phyloP scores from a whole-genome alignment of 2,329 filamentous ascomycete species.

The Ophiostoma tasmaniense region DNA sequence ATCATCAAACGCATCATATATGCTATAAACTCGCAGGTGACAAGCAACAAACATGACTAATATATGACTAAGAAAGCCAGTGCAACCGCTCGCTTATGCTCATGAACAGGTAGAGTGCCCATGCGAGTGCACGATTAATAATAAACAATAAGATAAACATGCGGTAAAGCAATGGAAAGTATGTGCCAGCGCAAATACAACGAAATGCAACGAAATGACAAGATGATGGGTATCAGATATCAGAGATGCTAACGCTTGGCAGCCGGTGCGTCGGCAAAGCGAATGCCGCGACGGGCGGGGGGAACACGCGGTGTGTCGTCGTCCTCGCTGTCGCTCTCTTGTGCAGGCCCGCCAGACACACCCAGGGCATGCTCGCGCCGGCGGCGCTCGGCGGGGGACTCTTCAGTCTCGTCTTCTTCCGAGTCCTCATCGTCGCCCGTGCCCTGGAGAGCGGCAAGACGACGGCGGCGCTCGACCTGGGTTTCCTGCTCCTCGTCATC shows the following conservation, averaged over 20 bases:
- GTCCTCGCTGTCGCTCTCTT: constrained; percentile 44
- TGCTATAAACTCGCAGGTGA: neutral
- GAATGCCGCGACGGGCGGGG: constrained; percentile 46
- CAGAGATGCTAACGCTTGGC: neutral
- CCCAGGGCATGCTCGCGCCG: constrained; percentile 67
- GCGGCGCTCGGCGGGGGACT: constrained; percentile 67
- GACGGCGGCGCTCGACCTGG: constrained; percentile 58
- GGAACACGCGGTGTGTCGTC: constrained; percentile 48
- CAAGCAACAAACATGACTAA: neutral
- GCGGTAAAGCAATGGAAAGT: neutral
- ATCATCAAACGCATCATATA: neutral
- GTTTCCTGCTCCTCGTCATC: constrained; percentile 43
- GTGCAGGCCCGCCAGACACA: constrained; percentile 31
- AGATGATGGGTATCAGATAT: neutral
- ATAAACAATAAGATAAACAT: neutral
- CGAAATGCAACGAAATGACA: neutral
- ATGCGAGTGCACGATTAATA: neutral
- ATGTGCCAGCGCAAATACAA: neutral
- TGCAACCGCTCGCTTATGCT: neutral
- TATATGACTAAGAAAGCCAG: neutral
- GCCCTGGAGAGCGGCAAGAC: constrained; percentile 46
- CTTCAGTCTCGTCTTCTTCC: constrained; percentile 27
- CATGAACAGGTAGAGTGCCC: neutral
- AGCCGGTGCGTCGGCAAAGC: constrained; percentile 46
- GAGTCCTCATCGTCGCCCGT: constrained; percentile 32